Evolutionary conservation across 805 yeast species (phyloP).

Genomic region (Cyberlindnera samutprakarnensis): DNA sequence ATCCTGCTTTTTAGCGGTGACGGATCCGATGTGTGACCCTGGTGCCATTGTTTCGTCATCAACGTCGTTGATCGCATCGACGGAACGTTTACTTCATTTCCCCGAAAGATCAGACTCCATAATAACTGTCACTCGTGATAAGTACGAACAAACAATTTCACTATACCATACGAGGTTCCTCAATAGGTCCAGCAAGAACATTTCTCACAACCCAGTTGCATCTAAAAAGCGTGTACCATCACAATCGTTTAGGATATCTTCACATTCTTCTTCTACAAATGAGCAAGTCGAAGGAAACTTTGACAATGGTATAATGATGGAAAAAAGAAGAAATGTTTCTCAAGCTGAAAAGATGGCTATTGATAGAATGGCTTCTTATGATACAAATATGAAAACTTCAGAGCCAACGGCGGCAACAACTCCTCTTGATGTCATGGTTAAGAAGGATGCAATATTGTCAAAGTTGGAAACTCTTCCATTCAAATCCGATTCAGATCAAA

Average conservation of each 20-base stretch:
- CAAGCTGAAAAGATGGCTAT: conserved; percentile 34
- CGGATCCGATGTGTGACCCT: conserved; percentile 69
- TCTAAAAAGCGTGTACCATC: conserved; percentile 17
- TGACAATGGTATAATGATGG: conserved; percentile 10
- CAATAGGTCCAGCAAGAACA: conserved; percentile 10
- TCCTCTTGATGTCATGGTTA: conserved; percentile 27
- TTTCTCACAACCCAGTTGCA: background rate
- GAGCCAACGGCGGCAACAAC: conserved; percentile 33
- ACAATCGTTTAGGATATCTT: conserved; percentile 11
- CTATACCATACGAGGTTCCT: conserved; percentile 52
- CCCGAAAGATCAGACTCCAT: conserved; percentile 36
- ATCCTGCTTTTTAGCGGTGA: conserved; percentile 48
- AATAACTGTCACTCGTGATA: conserved; percentile 50
- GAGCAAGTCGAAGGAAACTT: conserved; percentile 1
- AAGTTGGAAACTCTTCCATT: conserved; percentile 39
- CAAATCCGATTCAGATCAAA: conserved; percentile 21
- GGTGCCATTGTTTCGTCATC: conserved; percentile 68
- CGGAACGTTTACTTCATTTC: conserved; percentile 50
- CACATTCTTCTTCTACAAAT: conserved; percentile 3
- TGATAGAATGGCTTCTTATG: conserved; percentile 39
- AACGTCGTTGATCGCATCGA: conserved; percentile 51
- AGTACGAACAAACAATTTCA: conserved; percentile 34
- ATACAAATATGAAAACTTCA: conserved; percentile 36
- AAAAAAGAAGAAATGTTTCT: conserved; percentile 26
- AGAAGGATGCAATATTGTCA: conserved; percentile 68